Base-by-base conservation (phyloP, 306 rosid genomes). In the Glycine soja region DNA sequence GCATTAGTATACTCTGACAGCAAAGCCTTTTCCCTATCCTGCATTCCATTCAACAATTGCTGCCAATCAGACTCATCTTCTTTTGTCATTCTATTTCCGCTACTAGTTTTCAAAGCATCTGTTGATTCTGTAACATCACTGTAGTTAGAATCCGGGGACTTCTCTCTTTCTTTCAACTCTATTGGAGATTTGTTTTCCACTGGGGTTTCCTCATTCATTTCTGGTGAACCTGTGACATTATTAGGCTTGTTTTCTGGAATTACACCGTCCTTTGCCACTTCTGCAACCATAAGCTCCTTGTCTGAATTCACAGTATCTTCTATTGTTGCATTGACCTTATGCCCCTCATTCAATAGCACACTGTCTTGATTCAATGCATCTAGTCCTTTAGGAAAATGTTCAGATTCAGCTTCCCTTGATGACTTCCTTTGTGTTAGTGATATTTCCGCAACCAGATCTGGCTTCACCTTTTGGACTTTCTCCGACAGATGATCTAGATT, bases 11-110 rank as follows among this genome's bases (percentile, higher is more conserved):
- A 93, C 83, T 91, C 95, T 11, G 76, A 40, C 72, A 91, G 70
- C 82, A 93, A 83, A 34, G 58, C 72, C 61, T 79, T 87, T 80
- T 93, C 97, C 78, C 78, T 91, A n/a, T 81, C 89, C 71, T 74
- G 86, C 80, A 91, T 76, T 78, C 92, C 97, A 30, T 73, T 85
- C 76, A 83, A 91, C 88, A 91, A 18, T 57, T 93, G 67, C 86
- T 54, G 86, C 97, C 93, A 91, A 75, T 93, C 85, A 67, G 87
- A 86, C 47, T 89, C 90, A 48, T 86, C 92, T 82, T 86, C 88
- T 42, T 46, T 47, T 69, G 12, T 18, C 18, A 16, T 42, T 16
- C 5, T 64, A 63, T 57, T 8, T 57, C 76, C 74, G 11, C 56
- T 15, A 72, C 47, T 16, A 68, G 46, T 38, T 77, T 77, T 73